Base-by-base conservation (phyloP, 345 rosid species). In the Firmiana major region DNA sequence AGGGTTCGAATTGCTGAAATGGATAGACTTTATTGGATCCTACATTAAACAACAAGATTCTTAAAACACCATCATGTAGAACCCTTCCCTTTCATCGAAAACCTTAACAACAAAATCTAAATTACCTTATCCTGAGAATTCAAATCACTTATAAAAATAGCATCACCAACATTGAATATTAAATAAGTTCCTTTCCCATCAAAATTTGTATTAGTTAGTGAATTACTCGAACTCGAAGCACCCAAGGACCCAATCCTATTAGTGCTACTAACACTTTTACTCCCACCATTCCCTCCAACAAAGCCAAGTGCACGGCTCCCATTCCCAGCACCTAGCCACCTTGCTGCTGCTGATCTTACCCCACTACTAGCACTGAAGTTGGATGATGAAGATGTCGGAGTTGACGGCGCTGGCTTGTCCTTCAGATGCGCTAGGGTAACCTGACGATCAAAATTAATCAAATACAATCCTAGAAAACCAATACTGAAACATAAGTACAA, bases 1-100 rank as follows among this genome's bases (percentile, higher is more conserved):
- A 19, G 98, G 99, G 75, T 91, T 92, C 8, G 94, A 90, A 77
- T 89, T 97, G 83, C 94, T 92, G 83, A 97, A 94, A 86, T 94
- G 97, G 83, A 97, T 90, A 68, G 99, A 89, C 88, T 97, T 97
- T 81, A 97, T 87, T 15, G 99, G 98, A 85, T 97, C 99, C 99
- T 97, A 80, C 83, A 89, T 78, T 48, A 76, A 80, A 81, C 77
- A 74, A 43, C 54, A 78, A 55, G 75, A 57, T 69, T 76, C 75
- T 64, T 68, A 80, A 76, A 42, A 54, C 75, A 75, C 80, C 62
- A 77, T 38, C 57, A 66, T 63, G 54, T 15, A 13, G 42, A 57
- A 72, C 15, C 24, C 21, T 28, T 34, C 10, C 16, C 24, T 71
- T 22, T 58, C 70, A 79, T 64, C 64, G 3, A 59, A 77, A 81